phyloP scores from a whole-genome alignment of 2,329 filamentous ascomycete species.

The Plectosphaerella plurivora region DNA sequence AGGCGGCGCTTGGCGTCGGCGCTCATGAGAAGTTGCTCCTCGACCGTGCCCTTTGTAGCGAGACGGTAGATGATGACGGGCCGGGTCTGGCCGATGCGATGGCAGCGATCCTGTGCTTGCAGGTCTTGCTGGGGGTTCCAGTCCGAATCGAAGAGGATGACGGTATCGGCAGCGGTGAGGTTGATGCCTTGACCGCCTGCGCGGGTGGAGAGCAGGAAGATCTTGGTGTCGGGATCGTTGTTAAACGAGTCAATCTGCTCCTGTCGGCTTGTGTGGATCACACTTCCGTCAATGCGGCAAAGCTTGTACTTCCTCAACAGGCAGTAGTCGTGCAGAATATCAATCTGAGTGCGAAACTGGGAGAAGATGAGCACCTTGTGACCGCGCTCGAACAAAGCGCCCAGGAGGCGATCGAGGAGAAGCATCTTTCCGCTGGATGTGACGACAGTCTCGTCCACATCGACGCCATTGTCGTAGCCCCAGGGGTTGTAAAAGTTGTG shows the following conservation, averaged over 20 bases:
- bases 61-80: slow-evolving; percentile 93
- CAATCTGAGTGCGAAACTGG: slow-evolving; percentile 91
- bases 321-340: slow-evolving; percentile 86
- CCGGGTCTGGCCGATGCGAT: slow-evolving; percentile 87
- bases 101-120: slow-evolving; percentile 91
- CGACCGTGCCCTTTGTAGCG: slow-evolving; percentile 88
- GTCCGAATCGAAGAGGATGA: slow-evolving; percentile 83
- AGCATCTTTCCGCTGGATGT: slow-evolving; percentile 94
- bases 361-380: slow-evolving; percentile 97
- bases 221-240: slow-evolving; percentile 55
- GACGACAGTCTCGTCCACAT: slow-evolving; percentile 75
- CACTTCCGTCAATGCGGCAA: slow-evolving; percentile 87
- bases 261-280: slow-evolving; percentile 68
- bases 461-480: slow-evolving; percentile 51
- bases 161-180: slow-evolving; percentile 84
- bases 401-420: slow-evolving; percentile 80
- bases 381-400: slow-evolving; percentile 63
- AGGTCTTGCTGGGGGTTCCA: slow-evolving; percentile 98
- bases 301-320: slow-evolving; percentile 74
- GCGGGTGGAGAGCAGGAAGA: slow-evolving; percentile 86
- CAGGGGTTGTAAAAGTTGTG: slow-evolving; percentile 98
- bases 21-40: slow-evolving; percentile 79
- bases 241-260: slow-evolving; percentile 73
- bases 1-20: slow-evolving; percentile 89
- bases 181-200: slow-evolving; percentile 96